phyloP scores from a whole-genome alignment of 495 filamentous ascomycete genomes.

The Immersiella caudata region DNA sequence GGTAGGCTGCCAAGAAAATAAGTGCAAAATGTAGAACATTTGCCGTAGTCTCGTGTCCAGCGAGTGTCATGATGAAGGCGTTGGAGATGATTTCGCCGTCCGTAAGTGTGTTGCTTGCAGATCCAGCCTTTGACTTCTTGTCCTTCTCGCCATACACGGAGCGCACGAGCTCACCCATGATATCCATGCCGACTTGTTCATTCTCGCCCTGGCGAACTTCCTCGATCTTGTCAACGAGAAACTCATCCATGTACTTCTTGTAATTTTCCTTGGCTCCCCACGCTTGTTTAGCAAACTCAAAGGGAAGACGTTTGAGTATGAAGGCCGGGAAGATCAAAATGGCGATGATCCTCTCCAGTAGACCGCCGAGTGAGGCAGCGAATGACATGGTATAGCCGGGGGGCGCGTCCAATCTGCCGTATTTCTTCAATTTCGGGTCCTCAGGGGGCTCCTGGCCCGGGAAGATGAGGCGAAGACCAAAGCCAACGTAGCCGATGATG shows the following conservation, averaged over 20 bases:
- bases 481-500: conserved; percentile 69
- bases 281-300: conserved; percentile 50
- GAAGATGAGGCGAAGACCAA: conserved; percentile 63
- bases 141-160: conserved; percentile 43
- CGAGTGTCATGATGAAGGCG: conserved; percentile 70
- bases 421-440: conserved; percentile 46
- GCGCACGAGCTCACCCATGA: conserved; percentile 62
- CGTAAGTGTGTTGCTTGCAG: conserved; percentile 30
- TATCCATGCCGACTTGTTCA: conserved; percentile 58
- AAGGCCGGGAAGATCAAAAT: conserved; percentile 52
- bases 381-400: conserved; percentile 64
- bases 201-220: conserved; percentile 51
- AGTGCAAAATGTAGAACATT: conserved; percentile 67
- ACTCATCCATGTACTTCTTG: conserved; percentile 65
- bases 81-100: conserved; percentile 69
- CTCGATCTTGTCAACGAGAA: conserved; percentile 57
- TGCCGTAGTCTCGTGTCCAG: conserved; percentile 74
- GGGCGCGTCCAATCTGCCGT: conserved; percentile 47
- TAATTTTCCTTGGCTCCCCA: conserved; percentile 61
- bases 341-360: conserved; percentile 58
- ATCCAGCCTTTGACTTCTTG: conserved; percentile 27
- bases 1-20: conserved; percentile 62
- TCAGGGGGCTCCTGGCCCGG: conserved; percentile 48
- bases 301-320: conserved; percentile 45
- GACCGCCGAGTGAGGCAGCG: conserved; percentile 52